Evolutionary conservation across 345 rosid species (phyloP).

Genomic region (Aquilaria yunnanensis): DNA sequence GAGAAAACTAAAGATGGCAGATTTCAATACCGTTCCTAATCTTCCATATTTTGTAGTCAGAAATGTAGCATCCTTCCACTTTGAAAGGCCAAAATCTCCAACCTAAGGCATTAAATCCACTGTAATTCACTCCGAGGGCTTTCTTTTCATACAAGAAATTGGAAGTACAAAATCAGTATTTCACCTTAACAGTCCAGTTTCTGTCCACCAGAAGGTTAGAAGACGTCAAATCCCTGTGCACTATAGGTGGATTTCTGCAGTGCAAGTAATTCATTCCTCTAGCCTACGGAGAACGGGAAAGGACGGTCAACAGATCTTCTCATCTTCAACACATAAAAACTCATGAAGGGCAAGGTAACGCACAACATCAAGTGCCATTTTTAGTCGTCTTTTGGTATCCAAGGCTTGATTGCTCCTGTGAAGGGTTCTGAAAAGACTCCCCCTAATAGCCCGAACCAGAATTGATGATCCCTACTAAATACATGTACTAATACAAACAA

Average conservation of each 20-base stretch:
- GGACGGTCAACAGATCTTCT: not conserved
- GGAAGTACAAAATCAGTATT: not conserved
- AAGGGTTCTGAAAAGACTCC: conserved; percentile 87
- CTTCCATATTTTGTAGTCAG: conserved; percentile 67
- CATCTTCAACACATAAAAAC: too few species aligned
- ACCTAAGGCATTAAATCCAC: conserved; percentile 35
- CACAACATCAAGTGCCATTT: conserved; percentile 90
- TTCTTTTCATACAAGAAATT: too few species aligned
- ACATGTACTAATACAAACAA: not conserved
- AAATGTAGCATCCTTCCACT: conserved; percentile 74
- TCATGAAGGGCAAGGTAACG: conserved; percentile 14
- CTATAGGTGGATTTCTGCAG: conserved; percentile 78
- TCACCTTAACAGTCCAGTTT: conserved; percentile 92
- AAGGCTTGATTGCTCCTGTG: conserved; percentile 65
- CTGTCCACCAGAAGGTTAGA: conserved; percentile 86
- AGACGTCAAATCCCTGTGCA: conserved; percentile 86
- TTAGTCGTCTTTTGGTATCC: conserved; percentile 64
- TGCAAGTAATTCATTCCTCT: conserved; percentile 95
- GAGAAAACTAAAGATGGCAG: not conserved
- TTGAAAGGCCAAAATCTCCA: conserved; percentile 92
- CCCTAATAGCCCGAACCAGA: conserved; percentile 41
- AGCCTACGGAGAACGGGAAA: conserved; percentile 44
- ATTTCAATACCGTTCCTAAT: conserved; percentile 59
- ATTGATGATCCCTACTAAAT: not conserved
- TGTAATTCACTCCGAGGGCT: not conserved